Conservation (phyloP, 129 eudicot genomes). For the Flaveria sonorensis region DNA sequence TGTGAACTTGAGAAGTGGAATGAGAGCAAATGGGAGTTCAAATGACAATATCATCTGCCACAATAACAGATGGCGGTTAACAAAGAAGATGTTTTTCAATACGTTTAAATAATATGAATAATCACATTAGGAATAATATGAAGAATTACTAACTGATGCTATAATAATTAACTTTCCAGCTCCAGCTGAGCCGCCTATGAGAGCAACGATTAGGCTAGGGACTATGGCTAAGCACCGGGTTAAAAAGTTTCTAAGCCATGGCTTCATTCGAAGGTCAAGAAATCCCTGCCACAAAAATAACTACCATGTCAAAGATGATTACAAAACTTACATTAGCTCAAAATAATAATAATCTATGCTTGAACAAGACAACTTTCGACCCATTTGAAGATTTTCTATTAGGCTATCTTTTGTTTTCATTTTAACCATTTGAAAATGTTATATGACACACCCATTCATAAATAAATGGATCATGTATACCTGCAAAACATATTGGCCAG, state of each 20-base stretch:
- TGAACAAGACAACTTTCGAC: not conserved
- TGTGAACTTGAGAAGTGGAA: conserved; percentile 98
- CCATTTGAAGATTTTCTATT: not conserved
- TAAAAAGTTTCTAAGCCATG: conserved; percentile 85
- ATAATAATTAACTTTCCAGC: conserved; percentile 91
- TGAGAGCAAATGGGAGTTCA: conserved; percentile 96
- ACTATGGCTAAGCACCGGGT: conserved; percentile 91
- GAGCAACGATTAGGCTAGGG: conserved; percentile 90
- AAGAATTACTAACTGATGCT: conserved; percentile 66
- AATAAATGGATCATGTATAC: conserved; percentile 29
- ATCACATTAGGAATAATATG: not conserved
- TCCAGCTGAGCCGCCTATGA: conserved; percentile 94
- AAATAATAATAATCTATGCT: not conserved
- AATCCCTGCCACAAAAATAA: conserved; percentile 61
- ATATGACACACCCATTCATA: not conserved
- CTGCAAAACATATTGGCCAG: conserved; percentile 97
- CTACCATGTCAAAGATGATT: not conserved
- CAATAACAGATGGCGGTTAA: conserved; percentile 18
- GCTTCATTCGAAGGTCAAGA: conserved; percentile 84
- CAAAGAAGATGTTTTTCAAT: not conserved
- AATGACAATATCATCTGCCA: conserved; percentile 96
- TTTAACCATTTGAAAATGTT: not conserved
- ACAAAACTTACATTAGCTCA: not conserved
- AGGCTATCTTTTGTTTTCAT: not conserved
- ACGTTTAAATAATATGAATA: not conserved